These are phyloP conservation scores for Chaetomiaceae sp. DNA, from an alignment of 2,329 filamentous ascomycete species.

Conservation along the genomic window DNA sequence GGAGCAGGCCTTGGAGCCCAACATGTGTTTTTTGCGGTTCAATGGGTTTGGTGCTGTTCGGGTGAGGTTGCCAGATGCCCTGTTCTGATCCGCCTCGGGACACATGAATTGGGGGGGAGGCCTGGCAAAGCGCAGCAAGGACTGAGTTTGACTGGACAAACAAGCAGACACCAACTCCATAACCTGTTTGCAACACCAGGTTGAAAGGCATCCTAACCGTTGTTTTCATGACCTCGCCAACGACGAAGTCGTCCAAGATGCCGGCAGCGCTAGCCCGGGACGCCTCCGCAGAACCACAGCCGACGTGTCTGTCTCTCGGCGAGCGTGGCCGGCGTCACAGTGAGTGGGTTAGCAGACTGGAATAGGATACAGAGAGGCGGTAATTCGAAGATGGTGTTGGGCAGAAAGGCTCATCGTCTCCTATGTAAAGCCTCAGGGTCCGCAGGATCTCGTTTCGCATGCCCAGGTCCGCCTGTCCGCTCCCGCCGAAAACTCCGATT, in stretches of 20 bases:
- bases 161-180: constrained; percentile 1
- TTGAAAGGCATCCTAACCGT: constrained; percentile 6
- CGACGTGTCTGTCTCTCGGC: constrained; percentile 20
- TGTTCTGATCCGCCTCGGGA: constrained; percentile 17
- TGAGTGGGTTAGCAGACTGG: constrained; percentile 10
- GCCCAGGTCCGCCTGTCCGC: constrained; percentile 11
- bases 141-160: constrained; percentile 6
- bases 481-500: constrained; percentile 1
- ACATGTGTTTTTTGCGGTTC: constrained; percentile 20
- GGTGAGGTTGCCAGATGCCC: constrained; percentile 7
- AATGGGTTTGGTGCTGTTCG: constrained; percentile 14
- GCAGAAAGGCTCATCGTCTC: background rate
- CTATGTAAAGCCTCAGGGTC: constrained; percentile 20
- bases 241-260: constrained; percentile 15
- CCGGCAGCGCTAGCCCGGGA: constrained; percentile 9
- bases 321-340: constrained; percentile 7
- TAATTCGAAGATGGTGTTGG: constrained; percentile 8
- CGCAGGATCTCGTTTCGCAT: constrained; percentile 11
- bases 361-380: constrained; percentile 1
- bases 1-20: constrained; percentile 27
- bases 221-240: constrained; percentile 13
- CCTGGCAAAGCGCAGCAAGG: constrained; percentile 12
- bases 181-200: constrained; percentile 11
- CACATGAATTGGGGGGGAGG: constrained; percentile 18
- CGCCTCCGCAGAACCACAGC: constrained; percentile 15